These are phyloP conservation scores for Sisymbrium irio DNA, from an alignment of 345 rosid genomes.

Conservation along the genomic window DNA sequence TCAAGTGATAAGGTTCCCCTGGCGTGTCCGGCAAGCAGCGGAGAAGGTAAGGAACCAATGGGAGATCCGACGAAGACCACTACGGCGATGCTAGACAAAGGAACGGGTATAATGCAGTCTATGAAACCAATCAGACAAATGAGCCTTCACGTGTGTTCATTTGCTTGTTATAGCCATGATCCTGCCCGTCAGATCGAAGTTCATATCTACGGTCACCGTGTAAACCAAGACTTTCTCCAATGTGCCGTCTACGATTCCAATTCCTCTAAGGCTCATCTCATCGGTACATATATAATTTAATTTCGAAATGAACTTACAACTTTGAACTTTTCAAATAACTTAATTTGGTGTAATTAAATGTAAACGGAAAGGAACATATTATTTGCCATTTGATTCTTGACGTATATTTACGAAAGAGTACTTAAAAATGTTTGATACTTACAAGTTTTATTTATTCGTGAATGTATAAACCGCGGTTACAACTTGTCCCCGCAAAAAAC, in stretches of 20 bases:
- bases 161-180: constrained; percentile 75
- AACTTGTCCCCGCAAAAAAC: no score
- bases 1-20: constrained; percentile 30
- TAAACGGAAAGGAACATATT: no score
- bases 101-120: constrained; percentile 65
- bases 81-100: constrained; percentile 49
- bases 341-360: no score
- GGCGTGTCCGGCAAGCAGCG: constrained; percentile 27
- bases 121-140: constrained; percentile 66
- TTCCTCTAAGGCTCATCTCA: constrained; percentile 52
- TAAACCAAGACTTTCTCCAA: constrained; percentile 81
- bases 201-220: constrained; percentile 59
- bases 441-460: no score
- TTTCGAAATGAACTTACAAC: background rate
- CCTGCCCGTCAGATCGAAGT: constrained; percentile 72
- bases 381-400: no score
- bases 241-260: constrained; percentile 73
- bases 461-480: no score
- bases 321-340: background rate
- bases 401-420: no score
- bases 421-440: no score
- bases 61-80: constrained; percentile 53
- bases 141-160: constrained; percentile 66
- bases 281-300: no score
- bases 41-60: constrained; percentile 32